phyloP scores from a whole-genome alignment of 2,329 filamentous ascomycete genomes.

The Epichloe sp. region DNA sequence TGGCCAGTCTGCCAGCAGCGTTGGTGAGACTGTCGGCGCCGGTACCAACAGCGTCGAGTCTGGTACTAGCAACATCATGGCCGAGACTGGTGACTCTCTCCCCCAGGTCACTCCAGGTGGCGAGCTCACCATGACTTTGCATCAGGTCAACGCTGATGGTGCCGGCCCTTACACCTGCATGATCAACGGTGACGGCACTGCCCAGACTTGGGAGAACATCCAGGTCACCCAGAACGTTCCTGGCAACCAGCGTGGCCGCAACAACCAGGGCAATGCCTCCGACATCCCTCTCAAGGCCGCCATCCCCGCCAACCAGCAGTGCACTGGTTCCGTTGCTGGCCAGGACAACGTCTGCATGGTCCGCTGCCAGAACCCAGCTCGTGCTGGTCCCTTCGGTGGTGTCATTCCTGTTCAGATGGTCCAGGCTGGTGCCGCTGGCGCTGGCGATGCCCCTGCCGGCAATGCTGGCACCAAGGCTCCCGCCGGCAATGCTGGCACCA shows the following conservation, averaged over 20 bases:
- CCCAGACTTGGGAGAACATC: constrained; percentile 36
- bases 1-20: constrained; percentile 34
- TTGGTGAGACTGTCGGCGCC: constrained; percentile 44
- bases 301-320: constrained; percentile 41
- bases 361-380: constrained; percentile 46
- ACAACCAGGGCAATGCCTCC: constrained; percentile 25
- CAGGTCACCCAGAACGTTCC: constrained; percentile 31
- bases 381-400: constrained; percentile 10
- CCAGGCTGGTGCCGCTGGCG: not conserved
- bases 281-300: constrained; percentile 42
- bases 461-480: not conserved
- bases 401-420: constrained; percentile 6
- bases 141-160: constrained; percentile 55
- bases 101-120: constrained; percentile 45
- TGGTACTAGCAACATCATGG: constrained; percentile 44
- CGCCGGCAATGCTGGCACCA: not conserved
- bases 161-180: constrained; percentile 53
- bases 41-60: constrained; percentile 44
- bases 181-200: constrained; percentile 49
- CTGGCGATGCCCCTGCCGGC: not conserved
- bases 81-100: constrained; percentile 39
- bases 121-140: constrained; percentile 45
- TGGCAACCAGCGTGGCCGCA: constrained; percentile 22
- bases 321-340: constrained; percentile 47
- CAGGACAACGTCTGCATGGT: constrained; percentile 49